Evolutionary conservation across 345 rosid genomes (phyloP).

Genomic region (Boechera divaricarpa): DNA sequence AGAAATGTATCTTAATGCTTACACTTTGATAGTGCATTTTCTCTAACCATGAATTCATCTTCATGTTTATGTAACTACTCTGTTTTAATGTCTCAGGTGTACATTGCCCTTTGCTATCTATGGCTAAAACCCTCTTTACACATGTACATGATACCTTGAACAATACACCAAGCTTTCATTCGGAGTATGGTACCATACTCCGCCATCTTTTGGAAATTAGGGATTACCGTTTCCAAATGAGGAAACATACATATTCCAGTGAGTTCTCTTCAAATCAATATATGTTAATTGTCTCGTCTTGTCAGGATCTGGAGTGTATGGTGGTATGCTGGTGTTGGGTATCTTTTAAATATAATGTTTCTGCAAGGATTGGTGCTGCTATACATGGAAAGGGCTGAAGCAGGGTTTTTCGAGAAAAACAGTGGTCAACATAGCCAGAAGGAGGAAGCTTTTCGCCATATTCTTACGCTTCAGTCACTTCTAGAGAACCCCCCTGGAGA

Average conservation of each 20-base stretch:
- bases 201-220: constrained; percentile 69
- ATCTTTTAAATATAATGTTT: constrained; percentile 30
- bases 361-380: constrained; percentile 67
- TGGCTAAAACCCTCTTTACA: constrained; percentile 67
- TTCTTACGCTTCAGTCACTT: constrained; percentile 77
- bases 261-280: constrained; percentile 47
- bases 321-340: constrained; percentile 26
- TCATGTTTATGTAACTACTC: constrained; percentile 18
- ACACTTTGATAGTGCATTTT: constrained; percentile 22
- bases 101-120: constrained; percentile 64
- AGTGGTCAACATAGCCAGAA: constrained; percentile 59
- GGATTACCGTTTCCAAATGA: constrained; percentile 82
- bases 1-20: constrained; percentile 24
- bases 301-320: constrained; percentile 22
- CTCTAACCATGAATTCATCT: constrained; percentile 23
- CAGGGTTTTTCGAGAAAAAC: constrained; percentile 55
- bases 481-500: constrained; percentile 91
- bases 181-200: constrained; percentile 81
- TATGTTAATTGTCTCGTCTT: constrained; percentile 18
- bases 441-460: constrained; percentile 77
- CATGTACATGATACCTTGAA: constrained; percentile 75
- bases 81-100: constrained; percentile 55
- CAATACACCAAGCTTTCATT: constrained; percentile 79
- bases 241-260: constrained; percentile 69
- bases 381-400: constrained; percentile 75